phyloP scores from a whole-genome alignment of 2,329 filamentous ascomycete genomes.

The Colletotrichum sidae region DNA sequence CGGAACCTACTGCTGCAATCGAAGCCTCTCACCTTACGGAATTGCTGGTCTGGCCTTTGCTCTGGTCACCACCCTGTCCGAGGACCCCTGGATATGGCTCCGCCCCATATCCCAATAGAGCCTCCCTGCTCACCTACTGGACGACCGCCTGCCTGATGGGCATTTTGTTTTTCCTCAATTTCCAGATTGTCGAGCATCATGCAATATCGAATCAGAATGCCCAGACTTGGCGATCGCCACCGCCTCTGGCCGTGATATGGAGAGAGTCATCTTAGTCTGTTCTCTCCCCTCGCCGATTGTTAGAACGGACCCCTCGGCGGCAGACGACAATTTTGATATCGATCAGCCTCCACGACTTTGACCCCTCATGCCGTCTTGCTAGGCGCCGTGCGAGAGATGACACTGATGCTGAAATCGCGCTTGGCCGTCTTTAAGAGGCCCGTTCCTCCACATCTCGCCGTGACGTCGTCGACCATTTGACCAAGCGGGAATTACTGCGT shows the following conservation, averaged over 20 bases:
- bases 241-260: conserved; percentile 1
- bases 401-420: conserved; percentile 20
- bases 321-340: conserved; percentile 28
- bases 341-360: conserved; percentile 6
- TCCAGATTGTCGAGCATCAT: conserved; percentile 29
- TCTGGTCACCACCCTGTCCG: conserved; percentile 29
- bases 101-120: conserved; percentile 25
- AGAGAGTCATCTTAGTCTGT: conserved; percentile 21
- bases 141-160: conserved; percentile 22
- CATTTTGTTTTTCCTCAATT: conserved; percentile 17
- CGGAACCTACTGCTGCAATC: conserved; percentile 2
- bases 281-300: conserved; percentile 21
- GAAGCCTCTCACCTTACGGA: conserved; percentile 9
- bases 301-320: conserved; percentile 22
- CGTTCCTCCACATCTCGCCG: conserved; percentile 27
- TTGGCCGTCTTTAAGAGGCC: conserved; percentile 31
- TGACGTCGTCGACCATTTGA: conserved; percentile 24
- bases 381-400: conserved; percentile 31
- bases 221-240: conserved; percentile 14
- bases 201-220: conserved; percentile 23
- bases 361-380: conserved; percentile 21
- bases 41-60: conserved; percentile 23
- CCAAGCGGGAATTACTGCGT: conserved; percentile 19
- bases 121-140: conserved; percentile 29
- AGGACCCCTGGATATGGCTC: conserved; percentile 31